Evolutionary conservation across 2,329 filamentous ascomycete genomes (phyloP), one percentile per base, ranked within the genome.

Genomic region (Penicillium sp.): DNA sequence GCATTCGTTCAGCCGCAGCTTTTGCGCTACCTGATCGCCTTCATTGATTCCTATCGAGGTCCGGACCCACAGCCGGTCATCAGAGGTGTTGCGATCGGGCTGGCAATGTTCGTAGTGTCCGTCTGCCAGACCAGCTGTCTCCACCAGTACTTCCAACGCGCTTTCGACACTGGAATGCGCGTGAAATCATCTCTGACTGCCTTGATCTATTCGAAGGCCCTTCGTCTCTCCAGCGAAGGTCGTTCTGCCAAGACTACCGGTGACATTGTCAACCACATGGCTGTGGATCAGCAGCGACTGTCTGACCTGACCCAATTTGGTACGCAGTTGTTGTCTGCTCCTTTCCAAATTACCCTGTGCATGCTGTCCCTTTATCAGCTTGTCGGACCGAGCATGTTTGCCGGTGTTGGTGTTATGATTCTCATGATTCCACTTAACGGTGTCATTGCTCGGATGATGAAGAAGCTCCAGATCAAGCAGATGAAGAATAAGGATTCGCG

Each of bases 191-290:
- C 91, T 3, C 76, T 99, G 56, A 93, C 90, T 6, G 89, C 93
- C 1, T 84, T 91, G 51, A 97, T 99, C 59, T 99, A 99, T 72
- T 84, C 87, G 52, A 99, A 99, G 75, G 89, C 92, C 0, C 80
- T 97, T 56, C 87, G 85, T 58, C 80, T 99, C 15, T 97, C 93
- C 4, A 97, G 96, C 64, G 94, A 99, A 74, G 94, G 94, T 7
- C 85, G 93, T 47, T 83, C 91, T 2, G 76, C 86, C 37, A 97
- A 97, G 75, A 90, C 90, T 0, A 99, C 94, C 0, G 94, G 94
- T 51, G 95, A 99, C 66, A 97, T 99, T 66, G 94, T 99, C 70
- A 99, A 99, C 69, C 94, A 96, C 75, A 99, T 99, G 93, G 94
- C 95, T 39, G 93, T 99, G 8, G 94, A 99, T 69, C 93, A 93